Base-by-base conservation (phyloP, 257 asterid genomes). In the Nicotiana tomentosiformis region DNA sequence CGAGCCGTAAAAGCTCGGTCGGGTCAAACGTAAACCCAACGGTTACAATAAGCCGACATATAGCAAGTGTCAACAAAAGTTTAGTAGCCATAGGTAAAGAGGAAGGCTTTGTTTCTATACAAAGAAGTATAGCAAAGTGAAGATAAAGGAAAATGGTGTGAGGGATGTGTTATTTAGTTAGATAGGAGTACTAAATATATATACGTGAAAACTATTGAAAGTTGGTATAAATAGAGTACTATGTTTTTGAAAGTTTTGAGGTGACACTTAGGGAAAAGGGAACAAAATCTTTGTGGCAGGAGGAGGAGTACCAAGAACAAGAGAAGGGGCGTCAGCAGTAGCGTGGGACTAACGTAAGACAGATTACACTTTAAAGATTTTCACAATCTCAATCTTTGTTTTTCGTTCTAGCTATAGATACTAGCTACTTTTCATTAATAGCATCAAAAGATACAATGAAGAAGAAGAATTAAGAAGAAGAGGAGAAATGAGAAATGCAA, bases 11-110 rank as follows among this genome's bases (percentile, higher is more conserved):
- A 33, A 90, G 88, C 39, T 89, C 92, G 7, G 88, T 57, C 33
- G 94, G 93, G 82, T 89, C 83, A 70, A 92, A 76, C 23, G 93
- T 90, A 32, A 93, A 84, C 65, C 98, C 98, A 20, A 92, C 98
- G 84, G 92, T 85, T 43, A 83, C 88, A 67, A 93, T 89, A 37
- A 91, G 77, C 17, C 95, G 90, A 70, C 91, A 90, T 83, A 90
- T 90, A 2, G 95, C 95, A 4, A 92, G 79, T 15, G 91, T 86
- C 55, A 93, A 17, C 3, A 93, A 78, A 65, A 90, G 69, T 84
- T 82, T 89, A 9, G 91, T 84, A 53, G 89, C 92, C 95, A 92
- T 86, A 60, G 26, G 56, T 4, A 7, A 11, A 23, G 7, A 7
- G 39, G 14, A 53, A 26, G 23, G 70, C 3, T 1, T 43, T 30